These are phyloP conservation scores for Moesziomyces sp. DNA, from an alignment of 1,284 basidiomycete species.

Conservation along the genomic window DNA sequence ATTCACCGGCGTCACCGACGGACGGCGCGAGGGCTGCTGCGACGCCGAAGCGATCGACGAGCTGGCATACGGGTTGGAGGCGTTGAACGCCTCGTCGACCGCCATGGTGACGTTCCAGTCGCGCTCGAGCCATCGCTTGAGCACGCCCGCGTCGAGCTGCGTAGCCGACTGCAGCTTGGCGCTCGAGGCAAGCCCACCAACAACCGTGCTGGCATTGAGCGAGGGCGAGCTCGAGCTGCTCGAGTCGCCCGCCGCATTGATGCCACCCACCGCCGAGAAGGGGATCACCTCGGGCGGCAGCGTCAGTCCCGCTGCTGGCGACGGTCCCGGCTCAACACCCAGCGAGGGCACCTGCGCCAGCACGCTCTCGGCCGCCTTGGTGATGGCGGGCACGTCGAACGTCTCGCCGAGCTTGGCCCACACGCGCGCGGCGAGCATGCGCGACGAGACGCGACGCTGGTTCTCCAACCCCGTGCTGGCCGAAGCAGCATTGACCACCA, in stretches of 20 bases:
- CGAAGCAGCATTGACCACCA: constrained; percentile 63
- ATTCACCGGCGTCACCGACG: constrained; percentile 37
- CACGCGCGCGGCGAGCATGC: constrained; percentile 75
- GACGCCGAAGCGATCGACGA: constrained; percentile 21
- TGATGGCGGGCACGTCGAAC: constrained; percentile 73
- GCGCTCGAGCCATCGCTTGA: constrained; percentile 58
- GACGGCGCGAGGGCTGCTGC: constrained; percentile 31
- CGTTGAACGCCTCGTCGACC: constrained; percentile 53
- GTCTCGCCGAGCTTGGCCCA: constrained; percentile 78
- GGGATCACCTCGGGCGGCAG: constrained; percentile 44
- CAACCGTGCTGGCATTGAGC: constrained; percentile 33
- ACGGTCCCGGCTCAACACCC: constrained; percentile 43
- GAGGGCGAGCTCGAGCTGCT: constrained; percentile 33
- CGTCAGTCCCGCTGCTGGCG: constrained; percentile 33
- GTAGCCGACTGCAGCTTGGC: constrained; percentile 52
- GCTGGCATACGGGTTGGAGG: constrained; percentile 35
- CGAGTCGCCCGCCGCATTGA: constrained; percentile 38
- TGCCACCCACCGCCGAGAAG: constrained; percentile 34
- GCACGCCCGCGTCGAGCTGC: constrained; percentile 34
- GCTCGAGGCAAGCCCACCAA: constrained; percentile 45
- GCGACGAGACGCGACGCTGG: constrained; percentile 73
- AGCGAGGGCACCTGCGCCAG: constrained; percentile 44
- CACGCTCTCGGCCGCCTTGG: constrained; percentile 28
- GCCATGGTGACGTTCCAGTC: constrained; percentile 62
- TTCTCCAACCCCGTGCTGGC: constrained; percentile 33